A percentile compares a stretch with the other conserved stretches of the same genome.
Conservation (phyloP, 2,329 filamentous ascomycete genomes). For the Colletotrichum chlorophyti region DNA sequence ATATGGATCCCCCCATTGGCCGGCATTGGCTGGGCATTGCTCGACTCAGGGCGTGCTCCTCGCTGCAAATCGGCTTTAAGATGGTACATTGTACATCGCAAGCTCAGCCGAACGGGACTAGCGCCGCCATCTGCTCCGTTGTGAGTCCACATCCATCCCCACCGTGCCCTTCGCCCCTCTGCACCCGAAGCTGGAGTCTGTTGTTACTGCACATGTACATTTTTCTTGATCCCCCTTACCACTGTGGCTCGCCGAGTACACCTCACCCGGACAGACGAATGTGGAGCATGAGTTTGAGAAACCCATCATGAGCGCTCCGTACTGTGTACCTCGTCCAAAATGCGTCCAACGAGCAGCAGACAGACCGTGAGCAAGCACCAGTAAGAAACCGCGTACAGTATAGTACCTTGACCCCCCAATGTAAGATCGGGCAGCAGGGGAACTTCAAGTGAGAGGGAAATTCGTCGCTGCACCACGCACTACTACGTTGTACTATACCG, state of each 20-base stretch:
- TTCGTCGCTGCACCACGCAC: not conserved
- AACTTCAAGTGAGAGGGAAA: not conserved
- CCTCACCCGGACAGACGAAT: constrained; percentile 4
- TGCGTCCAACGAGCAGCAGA: constrained; percentile 7
- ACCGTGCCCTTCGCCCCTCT: too few relatives aligned
- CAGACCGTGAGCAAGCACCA: not conserved
- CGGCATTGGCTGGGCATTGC: not conserved
- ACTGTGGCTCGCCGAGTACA: not conserved
- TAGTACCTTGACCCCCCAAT: not conserved
- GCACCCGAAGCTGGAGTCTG: too few relatives aligned
- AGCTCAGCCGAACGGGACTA: constrained; percentile 13
- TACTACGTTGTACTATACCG: not conserved
- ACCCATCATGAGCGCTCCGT: too few relatives aligned
- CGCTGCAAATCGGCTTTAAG: not conserved
- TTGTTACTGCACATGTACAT: too few relatives aligned
- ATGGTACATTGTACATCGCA: constrained; percentile 19
- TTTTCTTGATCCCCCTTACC: too few relatives aligned
- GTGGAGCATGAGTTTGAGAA: not conserved
- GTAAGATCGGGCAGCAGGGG: not conserved
- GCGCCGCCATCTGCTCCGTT: not conserved
- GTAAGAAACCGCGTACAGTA: not conserved
- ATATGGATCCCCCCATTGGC: constrained; percentile 5
- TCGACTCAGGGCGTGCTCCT: constrained; percentile 17
- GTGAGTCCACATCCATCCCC: too few relatives aligned
- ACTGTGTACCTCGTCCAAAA: not conserved